A percentile compares a stretch with the other conserved stretches of the same genome.
phyloP scores from a whole-genome alignment of 2,329 filamentous ascomycete genomes.

The Penicillium sp. region DNA sequence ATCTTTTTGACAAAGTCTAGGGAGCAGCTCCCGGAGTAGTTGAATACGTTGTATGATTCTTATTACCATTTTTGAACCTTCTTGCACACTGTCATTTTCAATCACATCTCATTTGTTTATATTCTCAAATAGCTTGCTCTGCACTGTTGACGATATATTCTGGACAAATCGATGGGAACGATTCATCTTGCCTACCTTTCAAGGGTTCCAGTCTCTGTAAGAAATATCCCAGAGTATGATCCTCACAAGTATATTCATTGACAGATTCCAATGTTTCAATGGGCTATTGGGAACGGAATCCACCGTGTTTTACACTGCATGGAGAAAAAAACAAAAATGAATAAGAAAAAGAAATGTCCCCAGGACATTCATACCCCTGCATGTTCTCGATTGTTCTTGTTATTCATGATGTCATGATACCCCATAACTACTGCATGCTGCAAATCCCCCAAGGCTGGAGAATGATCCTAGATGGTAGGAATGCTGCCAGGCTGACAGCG shows the following conservation, averaged over 20 bases:
- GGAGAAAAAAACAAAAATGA: not conserved
- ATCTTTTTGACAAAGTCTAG: conserved; percentile 1
- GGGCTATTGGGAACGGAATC: not conserved
- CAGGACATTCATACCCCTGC: conserved; percentile 5
- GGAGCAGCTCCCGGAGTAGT: conserved; percentile 15
- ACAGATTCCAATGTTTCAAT: too few species aligned
- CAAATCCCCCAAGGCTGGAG: not conserved
- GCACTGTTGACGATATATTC: conserved; percentile 4
- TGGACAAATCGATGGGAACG: conserved; percentile 17
- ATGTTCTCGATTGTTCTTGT: not conserved
- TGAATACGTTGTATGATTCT: conserved; percentile 20
- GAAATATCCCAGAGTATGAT: too few species aligned
- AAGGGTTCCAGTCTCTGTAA: too few species aligned
- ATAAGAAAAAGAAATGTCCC: not conserved
- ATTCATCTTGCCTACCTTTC: not conserved
- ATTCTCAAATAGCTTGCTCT: conserved; percentile 10
- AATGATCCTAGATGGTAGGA: not conserved
- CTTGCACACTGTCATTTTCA: conserved; percentile 20
- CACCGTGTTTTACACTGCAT: not conserved
- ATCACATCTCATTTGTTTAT: conserved; percentile 19
- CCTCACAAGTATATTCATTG: too few species aligned
- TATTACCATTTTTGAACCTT: conserved; percentile 7
- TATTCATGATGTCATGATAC: conserved; percentile 17
- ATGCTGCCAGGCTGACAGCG: not conserved
- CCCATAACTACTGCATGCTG: not conserved